phyloP scores from a whole-genome alignment of 176 grass and related monocot genomes.

The Metroxylon sagu region DNA sequence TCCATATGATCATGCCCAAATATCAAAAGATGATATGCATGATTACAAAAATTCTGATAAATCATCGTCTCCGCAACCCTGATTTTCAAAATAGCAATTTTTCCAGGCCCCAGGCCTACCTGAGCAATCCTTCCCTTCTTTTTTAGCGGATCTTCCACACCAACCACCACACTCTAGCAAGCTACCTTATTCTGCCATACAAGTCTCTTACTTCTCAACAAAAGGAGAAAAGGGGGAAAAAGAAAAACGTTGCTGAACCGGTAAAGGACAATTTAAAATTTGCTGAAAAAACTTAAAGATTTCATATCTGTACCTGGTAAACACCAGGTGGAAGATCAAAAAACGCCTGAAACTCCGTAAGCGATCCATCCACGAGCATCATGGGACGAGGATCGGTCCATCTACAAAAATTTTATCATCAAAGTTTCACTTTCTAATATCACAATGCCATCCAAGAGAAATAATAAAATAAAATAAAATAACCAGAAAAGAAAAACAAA shows the following conservation, averaged over 20 bases:
- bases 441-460: background rate
- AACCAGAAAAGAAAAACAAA: background rate
- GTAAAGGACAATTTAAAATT: background rate
- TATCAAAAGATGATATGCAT: no score
- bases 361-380: constrained; percentile 17
- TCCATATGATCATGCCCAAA: no score
- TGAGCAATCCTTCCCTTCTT: no score
- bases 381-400: constrained; percentile 37
- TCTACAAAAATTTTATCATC: constrained; percentile 12
- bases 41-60: no score
- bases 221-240: no score
- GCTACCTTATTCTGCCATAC: no score
- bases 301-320: constrained; percentile 33
- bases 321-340: constrained; percentile 52
- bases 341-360: constrained; percentile 39
- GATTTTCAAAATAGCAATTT: no score
- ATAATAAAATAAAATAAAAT: constrained; percentile 6
- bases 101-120: no score
- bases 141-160: no score
- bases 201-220: no score
- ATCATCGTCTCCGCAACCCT: no score
- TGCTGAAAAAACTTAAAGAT: background rate
- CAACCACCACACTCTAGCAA: no score
- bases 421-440: background rate
- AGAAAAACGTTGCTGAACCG: background rate